Evolutionary conservation across 352 stramenopile species (phyloP).

Genomic region (Globisporangium perplexum): DNA sequence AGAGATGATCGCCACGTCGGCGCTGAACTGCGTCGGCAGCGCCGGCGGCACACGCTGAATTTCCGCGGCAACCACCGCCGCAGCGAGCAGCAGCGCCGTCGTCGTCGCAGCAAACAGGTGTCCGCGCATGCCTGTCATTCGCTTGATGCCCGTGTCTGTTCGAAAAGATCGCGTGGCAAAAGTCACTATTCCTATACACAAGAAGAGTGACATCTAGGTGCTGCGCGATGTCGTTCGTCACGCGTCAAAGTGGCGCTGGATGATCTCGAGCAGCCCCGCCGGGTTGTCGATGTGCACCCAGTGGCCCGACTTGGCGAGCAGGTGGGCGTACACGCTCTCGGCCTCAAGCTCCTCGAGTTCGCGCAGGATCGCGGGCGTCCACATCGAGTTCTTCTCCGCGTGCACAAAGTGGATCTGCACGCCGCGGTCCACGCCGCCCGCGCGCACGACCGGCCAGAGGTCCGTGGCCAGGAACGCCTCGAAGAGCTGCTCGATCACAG

Average conservation of each 20-base stretch:
- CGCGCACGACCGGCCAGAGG: conserved; percentile 53
- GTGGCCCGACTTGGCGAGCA: conserved; percentile 69
- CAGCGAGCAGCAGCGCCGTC: neutral
- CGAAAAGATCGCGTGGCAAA: neutral
- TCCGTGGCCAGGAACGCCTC: conserved; percentile 59
- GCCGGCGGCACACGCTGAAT: conserved; percentile 7
- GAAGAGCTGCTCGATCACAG: conserved; percentile 72
- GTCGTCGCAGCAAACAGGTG: too few relatives aligned
- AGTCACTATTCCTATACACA: neutral
- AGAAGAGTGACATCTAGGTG: too few relatives aligned
- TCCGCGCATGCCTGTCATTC: neutral
- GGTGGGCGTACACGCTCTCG: conserved; percentile 54
- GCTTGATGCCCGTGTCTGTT: too few relatives aligned
- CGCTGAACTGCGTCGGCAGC: conserved; percentile 56
- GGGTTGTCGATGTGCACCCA: conserved; percentile 87
- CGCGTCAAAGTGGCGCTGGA: conserved; percentile 31
- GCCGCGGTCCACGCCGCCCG: conserved; percentile 20
- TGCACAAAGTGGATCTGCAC: conserved; percentile 74
- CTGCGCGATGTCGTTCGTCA: conserved; percentile 2
- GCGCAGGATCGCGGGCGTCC: conserved; percentile 41
- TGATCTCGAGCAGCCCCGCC: conserved; percentile 56
- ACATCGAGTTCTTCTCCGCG: conserved; percentile 74
- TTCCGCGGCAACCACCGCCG: neutral
- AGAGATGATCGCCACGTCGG: conserved; percentile 46
- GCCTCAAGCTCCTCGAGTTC: conserved; percentile 35